phyloP scores from a whole-genome alignment of 495 filamentous ascomycete species.

The Penicillium alfredii region DNA sequence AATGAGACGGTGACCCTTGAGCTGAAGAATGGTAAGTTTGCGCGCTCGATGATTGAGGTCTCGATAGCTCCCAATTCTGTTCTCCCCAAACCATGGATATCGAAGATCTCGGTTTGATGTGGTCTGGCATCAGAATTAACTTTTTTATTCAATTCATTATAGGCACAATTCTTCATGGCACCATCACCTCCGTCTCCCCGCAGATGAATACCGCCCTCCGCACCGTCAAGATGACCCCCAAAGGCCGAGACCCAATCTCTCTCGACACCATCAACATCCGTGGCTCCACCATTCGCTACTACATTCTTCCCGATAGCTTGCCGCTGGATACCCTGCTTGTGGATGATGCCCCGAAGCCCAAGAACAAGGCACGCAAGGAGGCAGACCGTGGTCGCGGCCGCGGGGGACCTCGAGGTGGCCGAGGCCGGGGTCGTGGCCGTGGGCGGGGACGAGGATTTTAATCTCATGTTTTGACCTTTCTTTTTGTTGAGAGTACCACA shows the following conservation, averaged over 20 bases:
- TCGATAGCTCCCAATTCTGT: too few species aligned
- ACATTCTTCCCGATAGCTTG: conserved; percentile 88
- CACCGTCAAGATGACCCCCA: conserved; percentile 89
- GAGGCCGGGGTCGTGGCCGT: conserved; percentile 54
- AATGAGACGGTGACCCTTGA: conserved; percentile 98
- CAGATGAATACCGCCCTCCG: conserved; percentile 96
- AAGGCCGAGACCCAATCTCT: conserved; percentile 74
- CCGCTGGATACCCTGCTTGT: conserved; percentile 91
- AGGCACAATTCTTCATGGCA: conserved; percentile 95
- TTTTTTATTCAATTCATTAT: conserved; percentile 1
- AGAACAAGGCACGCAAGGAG: conserved; percentile 99
- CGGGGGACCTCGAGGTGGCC: conserved; percentile 49
- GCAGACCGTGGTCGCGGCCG: conserved; percentile 61
- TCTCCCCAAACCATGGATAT: too few species aligned
- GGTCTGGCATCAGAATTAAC: conserved; percentile 1
- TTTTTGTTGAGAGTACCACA: conserved; percentile 18
- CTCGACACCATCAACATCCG: conserved; percentile 96
- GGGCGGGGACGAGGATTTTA: conserved; percentile 53
- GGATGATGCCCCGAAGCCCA: conserved; percentile 94
- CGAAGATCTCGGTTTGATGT: too few species aligned
- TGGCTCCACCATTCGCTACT: conserved; percentile 87
- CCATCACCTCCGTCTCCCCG: conserved; percentile 88
- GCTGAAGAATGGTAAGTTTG: conserved; percentile 83
- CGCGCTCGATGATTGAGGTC: background rate
- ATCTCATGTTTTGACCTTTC: conserved; percentile 7